Base-by-base conservation (phyloP, 129 eudicot species). In the carrot (Daucus carota) region DNA sequence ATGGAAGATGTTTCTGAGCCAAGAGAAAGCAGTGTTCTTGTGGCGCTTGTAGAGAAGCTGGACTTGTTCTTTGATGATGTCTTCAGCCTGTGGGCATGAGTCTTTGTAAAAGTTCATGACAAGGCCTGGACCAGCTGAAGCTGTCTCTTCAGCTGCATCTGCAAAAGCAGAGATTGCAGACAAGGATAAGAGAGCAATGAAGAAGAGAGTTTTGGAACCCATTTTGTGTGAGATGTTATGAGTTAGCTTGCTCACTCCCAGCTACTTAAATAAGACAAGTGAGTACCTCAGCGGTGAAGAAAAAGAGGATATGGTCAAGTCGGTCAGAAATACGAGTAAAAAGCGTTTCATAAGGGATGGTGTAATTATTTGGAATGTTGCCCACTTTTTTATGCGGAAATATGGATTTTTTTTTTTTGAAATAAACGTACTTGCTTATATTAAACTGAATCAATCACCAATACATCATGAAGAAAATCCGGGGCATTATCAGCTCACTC, bases 1-100 rank as follows among this genome's bases (percentile, higher is more conserved):
- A 86, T 94, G 99, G 90, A 94, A 94, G 88, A 94, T 94, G 89
- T 94, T 94, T 78, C 99, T 91, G 78, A 91, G 97, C 99, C 99
- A 94, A 69, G 99, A 94, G 82, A 94, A 94, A 59, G 99, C 99
- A 81, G 99, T 94, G 92, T 94, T 91, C 89, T 94, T 94, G 89
- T 94, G 99, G 92, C 99, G 97, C 78, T 94, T 94, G 94, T 94
- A 94, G 42, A 94, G 99, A 66, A 94, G 97, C 85, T 76, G 84
- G 60, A 94, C 99, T 86, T 94, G 97, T 82, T 94, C 97, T 79
- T 69, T 88, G 89, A 94, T 89, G 80, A 94, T 87, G 3, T 94
- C 99, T 82, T 94, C 97, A 73, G 99, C 99, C 77, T 91, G 99
- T 45, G 99, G 99, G 73, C 99, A 94, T 44, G 95, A 66, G 72